Base-by-base conservation (phyloP, 192 early-diverging fungal genomes). In the Backusella australiensis region DNA sequence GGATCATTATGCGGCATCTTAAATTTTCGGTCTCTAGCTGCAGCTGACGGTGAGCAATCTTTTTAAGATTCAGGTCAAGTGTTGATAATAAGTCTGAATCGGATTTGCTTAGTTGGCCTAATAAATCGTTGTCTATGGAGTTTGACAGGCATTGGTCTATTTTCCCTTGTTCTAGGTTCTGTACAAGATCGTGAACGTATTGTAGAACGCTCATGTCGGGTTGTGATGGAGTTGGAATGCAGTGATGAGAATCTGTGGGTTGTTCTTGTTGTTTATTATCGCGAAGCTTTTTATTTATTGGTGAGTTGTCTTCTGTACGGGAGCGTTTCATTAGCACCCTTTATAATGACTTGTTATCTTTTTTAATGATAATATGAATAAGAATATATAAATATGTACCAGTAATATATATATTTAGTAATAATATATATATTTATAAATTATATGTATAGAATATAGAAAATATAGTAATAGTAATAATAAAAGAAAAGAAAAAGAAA, bases 11-110 rank as follows among this genome's bases (percentile, higher is more conserved):
- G 39, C 76, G 76, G 70, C 75, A 78, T 35, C 76, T 74, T 26
- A 78, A 52, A 63, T 78, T 82, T 68, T 78, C 80, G 34, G 76
- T 78, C 56, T 78, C 80, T 21, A 78, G 12, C 19, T 73, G 76
- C 3, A 78, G 36, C 75, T 78, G 77, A 39, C 77, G 77, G 15
- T 78, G 76, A 9, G 74, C 77, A n/a, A 78, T 77, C 4, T 75
- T 53, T 46, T 78, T 78, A 7, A 78, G 59, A 36, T 70, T 69
- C 35, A 56, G 1, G 23, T 78, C 80, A 38, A 82, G 53, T 9
- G 21, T 14, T 23, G 41, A 52, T 12, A 70, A 42, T 46, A 79
- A 69, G 5, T 59, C 68, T 15, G 69, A 29, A 41, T 56, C n/a
- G 44, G 34, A 41, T 71, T 72, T 41, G 26, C 59, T 73, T 2